A percentile compares a stretch with the other conserved stretches of the same genome.
Evolutionary conservation across 352 stramenopile species (phyloP).

Genomic region (Poterioochromonas sp.): DNA sequence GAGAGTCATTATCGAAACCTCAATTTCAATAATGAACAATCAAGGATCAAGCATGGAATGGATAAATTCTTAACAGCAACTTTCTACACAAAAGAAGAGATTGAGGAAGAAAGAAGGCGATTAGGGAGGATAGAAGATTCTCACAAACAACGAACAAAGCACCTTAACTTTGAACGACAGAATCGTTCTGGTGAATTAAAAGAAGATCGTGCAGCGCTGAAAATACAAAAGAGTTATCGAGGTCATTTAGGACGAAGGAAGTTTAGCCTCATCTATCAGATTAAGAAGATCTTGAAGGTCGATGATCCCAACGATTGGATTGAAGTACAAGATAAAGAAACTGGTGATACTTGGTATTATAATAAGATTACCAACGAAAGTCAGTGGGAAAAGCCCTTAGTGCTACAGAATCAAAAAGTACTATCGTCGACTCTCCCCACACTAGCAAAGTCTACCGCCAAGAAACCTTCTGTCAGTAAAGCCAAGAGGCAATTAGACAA

Average conservation of each 20-base stretch:
- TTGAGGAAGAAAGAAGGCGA: slow-evolving; percentile 27
- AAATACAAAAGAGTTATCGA: slow-evolving; percentile 45
- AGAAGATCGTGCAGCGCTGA: slow-evolving; percentile 42
- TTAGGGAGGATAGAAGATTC: slow-evolving; percentile 12
- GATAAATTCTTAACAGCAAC: slow-evolving; percentile 36
- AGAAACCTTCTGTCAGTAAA: slow-evolving; percentile 24
- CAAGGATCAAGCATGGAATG: slow-evolving; percentile 23
- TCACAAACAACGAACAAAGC: slow-evolving; percentile 21
- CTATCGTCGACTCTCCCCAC: background rate
- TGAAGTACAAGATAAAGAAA: slow-evolving; percentile 46
- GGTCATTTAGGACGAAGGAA: slow-evolving; percentile 45
- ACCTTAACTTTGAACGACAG: slow-evolving; percentile 34
- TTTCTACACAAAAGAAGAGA: slow-evolving; percentile 22
- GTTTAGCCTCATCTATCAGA: slow-evolving; percentile 34
- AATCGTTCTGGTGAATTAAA: slow-evolving; percentile 35
- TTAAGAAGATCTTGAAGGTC: background rate
- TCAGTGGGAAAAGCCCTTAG: slow-evolving; percentile 46
- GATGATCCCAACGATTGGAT: slow-evolving; percentile 33
- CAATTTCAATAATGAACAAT: slow-evolving; percentile 36
- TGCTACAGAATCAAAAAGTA: too few relatives aligned
- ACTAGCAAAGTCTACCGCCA: background rate
- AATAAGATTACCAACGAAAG: slow-evolving; percentile 46
- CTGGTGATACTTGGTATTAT: slow-evolving; percentile 51
- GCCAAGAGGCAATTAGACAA: background rate
- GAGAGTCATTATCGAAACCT: slow-evolving; percentile 36